Evolutionary conservation across 768 basidiomycete species (phyloP), one percentile per base, ranked within the genome.

Genomic region (Floccularia luteovirens): DNA sequence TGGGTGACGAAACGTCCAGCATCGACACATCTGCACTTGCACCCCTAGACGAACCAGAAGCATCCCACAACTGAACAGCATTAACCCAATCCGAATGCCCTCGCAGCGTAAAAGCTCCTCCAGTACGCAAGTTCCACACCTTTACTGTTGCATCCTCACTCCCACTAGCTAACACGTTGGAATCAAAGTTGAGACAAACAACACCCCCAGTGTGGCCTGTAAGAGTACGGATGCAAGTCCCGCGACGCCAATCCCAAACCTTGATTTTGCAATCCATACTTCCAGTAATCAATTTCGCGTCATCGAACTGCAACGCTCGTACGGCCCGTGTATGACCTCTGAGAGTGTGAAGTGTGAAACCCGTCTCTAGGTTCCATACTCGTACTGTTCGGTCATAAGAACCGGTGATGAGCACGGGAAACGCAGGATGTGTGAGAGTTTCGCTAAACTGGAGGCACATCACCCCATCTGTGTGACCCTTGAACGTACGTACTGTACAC

Each of bases 1-100:
- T 47, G 21, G 57, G 48, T 14, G 55, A 56, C 5, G 57, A 49
- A 5, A 58, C 59, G 34, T 70, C 67, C 38, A 70, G 61, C 13
- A 66, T 51, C 23, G 61, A 53, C 27, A 60, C 38, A 22, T 55
- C 50, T 14, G 61, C 42, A 10, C 62, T 55, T 21, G 59, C 46
- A 5, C 59, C 45, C 14, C 57, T 52, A 11, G 62, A 44, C 23
- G 50, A 46, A 17, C 64, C 53, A 41, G 63, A 67, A 2, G 75
- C 71, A 55, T 97, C 90, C 94, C 96, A 99, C 24, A 99, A 64
- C 48, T 82, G 77, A 16, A 99, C 94, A 2, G 89, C 71, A 55
- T 98, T 98, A 43, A 99, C 93, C 92, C 96, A 96, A 53, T 98
- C 92, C 24, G 69, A 67, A 54, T 99, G 96, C 2, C 96, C 96